Conservation (phyloP, 176 grass and related monocot species). For the Eragrostis curvula region DNA sequence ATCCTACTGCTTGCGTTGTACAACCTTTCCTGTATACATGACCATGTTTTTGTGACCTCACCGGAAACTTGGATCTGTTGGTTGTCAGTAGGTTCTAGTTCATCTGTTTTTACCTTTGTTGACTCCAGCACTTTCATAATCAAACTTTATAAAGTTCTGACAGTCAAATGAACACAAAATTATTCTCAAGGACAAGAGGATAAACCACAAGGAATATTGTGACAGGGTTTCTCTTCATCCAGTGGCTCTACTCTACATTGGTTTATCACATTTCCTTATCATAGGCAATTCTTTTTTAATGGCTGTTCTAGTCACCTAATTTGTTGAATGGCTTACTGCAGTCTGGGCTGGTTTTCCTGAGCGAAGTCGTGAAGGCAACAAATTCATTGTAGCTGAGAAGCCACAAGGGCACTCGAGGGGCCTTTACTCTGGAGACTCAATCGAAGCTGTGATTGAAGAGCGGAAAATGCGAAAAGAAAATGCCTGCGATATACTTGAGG, state of each 20-base stretch:
- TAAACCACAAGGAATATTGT: background rate
- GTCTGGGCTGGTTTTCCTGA: conserved; percentile 86
- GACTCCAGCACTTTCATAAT: background rate
- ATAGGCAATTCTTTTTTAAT: background rate
- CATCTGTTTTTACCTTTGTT: background rate
- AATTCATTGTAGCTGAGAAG: conserved; percentile 68
- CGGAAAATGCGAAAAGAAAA: conserved; percentile 64
- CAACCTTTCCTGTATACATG: background rate
- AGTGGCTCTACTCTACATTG: background rate
- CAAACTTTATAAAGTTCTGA: background rate
- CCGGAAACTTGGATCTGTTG: background rate
- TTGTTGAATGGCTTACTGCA: conserved; percentile 33
- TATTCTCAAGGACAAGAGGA: background rate
- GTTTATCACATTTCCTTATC: background rate
- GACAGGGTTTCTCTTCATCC: background rate
- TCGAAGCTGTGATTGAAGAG: conserved; percentile 73
- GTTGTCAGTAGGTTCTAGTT: background rate
- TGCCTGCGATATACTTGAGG: conserved; percentile 66
- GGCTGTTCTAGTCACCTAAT: background rate
- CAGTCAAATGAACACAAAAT: background rate
- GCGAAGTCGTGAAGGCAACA: conserved; percentile 67
- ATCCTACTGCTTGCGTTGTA: background rate
- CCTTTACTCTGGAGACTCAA: conserved; percentile 62
- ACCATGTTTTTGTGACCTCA: background rate
- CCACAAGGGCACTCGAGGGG: conserved; percentile 59